Percentiles rank a stretch among this genome's conserved stretches.
phyloP scores from a whole-genome alignment of 495 filamentous ascomycete species.

The Penicillium manginii region DNA sequence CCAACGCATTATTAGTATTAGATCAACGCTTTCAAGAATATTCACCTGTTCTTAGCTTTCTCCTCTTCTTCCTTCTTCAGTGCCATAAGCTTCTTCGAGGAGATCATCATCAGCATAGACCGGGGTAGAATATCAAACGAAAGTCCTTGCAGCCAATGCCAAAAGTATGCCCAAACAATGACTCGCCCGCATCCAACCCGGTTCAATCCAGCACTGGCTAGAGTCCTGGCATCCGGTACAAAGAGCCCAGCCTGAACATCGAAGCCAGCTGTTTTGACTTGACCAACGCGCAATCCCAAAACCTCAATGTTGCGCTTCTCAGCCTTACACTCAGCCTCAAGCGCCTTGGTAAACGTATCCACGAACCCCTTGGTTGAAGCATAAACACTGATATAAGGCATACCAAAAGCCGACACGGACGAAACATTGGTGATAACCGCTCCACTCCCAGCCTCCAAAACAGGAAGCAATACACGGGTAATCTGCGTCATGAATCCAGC shows the following conservation, averaged over 20 bases:
- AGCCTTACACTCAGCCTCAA: constrained; percentile 33
- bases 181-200: constrained; percentile 34
- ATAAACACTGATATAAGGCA: constrained; percentile 44
- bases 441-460: constrained; percentile 31
- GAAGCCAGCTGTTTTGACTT: constrained; percentile 27
- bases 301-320: constrained; percentile 33
- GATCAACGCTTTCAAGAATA: background rate
- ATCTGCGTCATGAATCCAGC: constrained; percentile 46
- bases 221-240: constrained; percentile 20
- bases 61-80: constrained; percentile 17
- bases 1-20: constrained; percentile 6
- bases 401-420: constrained; percentile 31
- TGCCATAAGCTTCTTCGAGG: constrained; percentile 14
- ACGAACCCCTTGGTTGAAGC: constrained; percentile 43
- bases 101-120: constrained; percentile 24
- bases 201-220: constrained; percentile 34
- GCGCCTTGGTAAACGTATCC: constrained; percentile 32
- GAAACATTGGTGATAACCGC: constrained; percentile 50
- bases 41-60: constrained; percentile 20
- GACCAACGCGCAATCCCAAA: constrained; percentile 32
- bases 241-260: constrained; percentile 24
- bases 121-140: constrained; percentile 28
- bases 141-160: constrained; percentile 31
- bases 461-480: constrained; percentile 42
- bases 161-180: constrained; percentile 33